Evolutionary conservation across 2,329 filamentous ascomycete genomes (phyloP), one percentile per base, ranked within the genome.

Genomic region (Teratosphaeriaceae sp.): DNA sequence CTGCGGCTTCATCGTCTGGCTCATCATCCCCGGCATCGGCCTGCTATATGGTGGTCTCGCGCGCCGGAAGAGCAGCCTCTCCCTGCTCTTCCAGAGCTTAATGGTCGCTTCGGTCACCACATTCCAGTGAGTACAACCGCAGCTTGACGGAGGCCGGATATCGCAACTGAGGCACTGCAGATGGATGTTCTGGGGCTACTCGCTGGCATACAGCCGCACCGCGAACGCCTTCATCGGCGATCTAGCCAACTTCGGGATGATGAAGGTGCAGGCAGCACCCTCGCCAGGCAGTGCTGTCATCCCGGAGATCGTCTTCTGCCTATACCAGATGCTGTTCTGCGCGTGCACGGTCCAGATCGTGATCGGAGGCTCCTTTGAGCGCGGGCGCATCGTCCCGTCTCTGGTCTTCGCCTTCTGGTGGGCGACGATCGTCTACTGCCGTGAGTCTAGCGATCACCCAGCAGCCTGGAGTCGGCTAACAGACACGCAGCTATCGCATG

Each of bases 1-100:
- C 52, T 80, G 77, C 58, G 69, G 66, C 12, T 79, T 75, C 59
- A 69, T 83, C 42, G 79, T 82, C 42, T 83, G 76, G 73, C 62
- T 82, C 39, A 84, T 84, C 57, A 79, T 82, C 44, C 80, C 80
- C 0, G 80, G 79, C 16, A 79, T 84, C 51, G 79, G 79, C 37
- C 68, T 84, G 6, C 65, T 84, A 1, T 83, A 84, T 61, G 75
- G 77, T 44, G 80, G 80, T 42, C 70, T 84, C 21, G 73, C 78
- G 4, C 71, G 78, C 24, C 68, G 78, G 50, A 83, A 82, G 63
- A 80, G 76, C 12, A 74, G 78, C 5, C 65, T 83, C 21, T 65
- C 78, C 3, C 65, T 83, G 38, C 66, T 84, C 2, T 83, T 82
- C 61, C 79, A 82, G 57, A 75, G 73, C 6, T 65, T 82, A 24